Base-by-base conservation (phyloP, 352 stramenopile genomes). In the Pythium monospermum region DNA sequence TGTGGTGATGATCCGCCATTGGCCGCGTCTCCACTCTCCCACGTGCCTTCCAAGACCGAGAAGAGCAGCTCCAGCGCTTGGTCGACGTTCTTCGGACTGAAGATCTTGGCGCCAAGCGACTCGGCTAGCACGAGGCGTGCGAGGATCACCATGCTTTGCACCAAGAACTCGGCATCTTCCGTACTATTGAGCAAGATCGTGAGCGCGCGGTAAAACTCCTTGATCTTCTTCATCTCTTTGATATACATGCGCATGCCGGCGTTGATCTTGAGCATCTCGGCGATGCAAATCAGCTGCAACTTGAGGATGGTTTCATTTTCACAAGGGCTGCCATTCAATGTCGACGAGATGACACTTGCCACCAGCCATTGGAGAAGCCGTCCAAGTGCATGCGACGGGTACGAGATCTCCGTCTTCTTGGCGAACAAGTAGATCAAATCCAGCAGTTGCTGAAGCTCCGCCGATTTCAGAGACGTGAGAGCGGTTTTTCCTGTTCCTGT, bases 181-280 rank as follows among this genome's bases (percentile, higher is more conserved):
- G 82, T 91, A 52, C 72, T 83, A 38, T 90, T 91, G 36, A 93
- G 74, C 57, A 90, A 28, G 19, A 91, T 76, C n/a, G 76, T 89
- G 47, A 93, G 69, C 35, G 76, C 78, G 16, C 82, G 79, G 46
- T 91, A 90, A 23, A 90, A 77, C 31, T 88, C 79, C 54, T 91
- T 93, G 53, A 87, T 69, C 26, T 75, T 76, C 42, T 76, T 83
- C 59, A 85, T 81, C 53, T 93, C 82, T 32, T 89, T 89, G 46
- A 67, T 61, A 48, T 85, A 93, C 19, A 91, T 80, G 18, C 73
- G 71, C 25, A 91, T 77, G 8, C 82, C 82, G 18, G 82, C 75
- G 40, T 87, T 91, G 15, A 57, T 58, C 33, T 84, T 78, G 52
- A 90, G 63, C 67, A 85, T 69, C 51, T 87, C 76, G 2, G 76